These are phyloP conservation scores for Curvularia sp. DNA, from an alignment of 2,329 filamentous ascomycete genomes.

Conservation along the genomic window DNA sequence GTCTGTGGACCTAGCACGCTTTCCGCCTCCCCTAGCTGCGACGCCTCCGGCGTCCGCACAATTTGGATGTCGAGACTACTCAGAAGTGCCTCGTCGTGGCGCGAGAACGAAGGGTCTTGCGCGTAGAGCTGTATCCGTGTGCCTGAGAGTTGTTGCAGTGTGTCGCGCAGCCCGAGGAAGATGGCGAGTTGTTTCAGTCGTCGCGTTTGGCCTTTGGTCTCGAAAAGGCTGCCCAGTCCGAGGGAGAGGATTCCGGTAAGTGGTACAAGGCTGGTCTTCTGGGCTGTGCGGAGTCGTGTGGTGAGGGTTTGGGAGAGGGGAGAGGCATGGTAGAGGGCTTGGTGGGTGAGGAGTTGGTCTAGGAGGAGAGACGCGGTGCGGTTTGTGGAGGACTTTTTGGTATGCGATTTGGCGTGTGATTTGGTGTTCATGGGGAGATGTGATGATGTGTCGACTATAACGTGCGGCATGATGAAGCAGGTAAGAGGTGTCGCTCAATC, in stretches of 20 bases:
- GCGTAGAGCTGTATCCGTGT: neutral
- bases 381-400: neutral
- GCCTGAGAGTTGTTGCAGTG: neutral
- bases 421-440: neutral
- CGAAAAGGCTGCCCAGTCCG: conserved; percentile 27
- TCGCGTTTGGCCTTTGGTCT: conserved; percentile 29
- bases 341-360: neutral
- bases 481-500: neutral
- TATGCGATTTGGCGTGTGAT: neutral
- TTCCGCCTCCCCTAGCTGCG: neutral
- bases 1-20: neutral
- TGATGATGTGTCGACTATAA: neutral
- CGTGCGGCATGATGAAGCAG: neutral
- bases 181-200: conserved; percentile 41
- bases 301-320: neutral
- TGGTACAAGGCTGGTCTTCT: conserved; percentile 3
- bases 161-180: neutral
- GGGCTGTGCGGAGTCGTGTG: neutral
- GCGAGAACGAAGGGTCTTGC: neutral
- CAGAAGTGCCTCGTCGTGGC: neutral
- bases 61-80: neutral
- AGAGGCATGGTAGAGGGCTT: neutral
- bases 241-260: conserved; percentile 30
- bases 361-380: neutral
- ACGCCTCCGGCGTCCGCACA: neutral